Evolutionary conservation across 176 grass and related monocot genomes (phyloP).

Genomic region (Zoysia japonica): DNA sequence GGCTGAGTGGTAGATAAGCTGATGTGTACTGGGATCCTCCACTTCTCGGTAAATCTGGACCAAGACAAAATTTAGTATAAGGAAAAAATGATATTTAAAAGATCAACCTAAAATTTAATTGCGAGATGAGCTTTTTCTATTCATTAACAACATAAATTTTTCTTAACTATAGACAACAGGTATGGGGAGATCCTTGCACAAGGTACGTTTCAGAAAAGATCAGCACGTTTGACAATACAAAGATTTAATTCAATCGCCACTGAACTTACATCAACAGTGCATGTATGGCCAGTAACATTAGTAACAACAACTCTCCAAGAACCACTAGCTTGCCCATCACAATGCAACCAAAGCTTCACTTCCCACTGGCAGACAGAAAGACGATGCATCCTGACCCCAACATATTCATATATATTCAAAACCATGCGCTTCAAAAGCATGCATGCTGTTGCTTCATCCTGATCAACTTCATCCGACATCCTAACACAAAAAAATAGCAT

Average conservation of each 20-base stretch:
- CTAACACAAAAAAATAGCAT: conserved; percentile 51
- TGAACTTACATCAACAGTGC: conserved; percentile 90
- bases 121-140: conserved; percentile 14
- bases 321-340: conserved; percentile 72
- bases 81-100: conserved; percentile 20
- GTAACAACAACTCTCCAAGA: conserved; percentile 95
- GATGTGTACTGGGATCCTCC: conserved; percentile 65
- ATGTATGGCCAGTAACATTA: conserved; percentile 95
- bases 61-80: conserved; percentile 15
- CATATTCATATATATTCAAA: conserved; percentile 88
- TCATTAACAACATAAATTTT: conserved; percentile 15
- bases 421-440: conserved; percentile 84
- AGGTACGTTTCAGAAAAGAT: background rate
- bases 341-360: conserved; percentile 87
- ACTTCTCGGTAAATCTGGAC: conserved; percentile 89
- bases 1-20: conserved; percentile 74
- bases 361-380: conserved; percentile 98
- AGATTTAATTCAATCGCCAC: conserved; percentile 15
- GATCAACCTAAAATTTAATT: background rate
- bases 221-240: conserved; percentile 5
- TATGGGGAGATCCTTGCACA: conserved; percentile 1
- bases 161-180: background rate
- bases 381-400: conserved; percentile 93
- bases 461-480: conserved; percentile 53
- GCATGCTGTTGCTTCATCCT: conserved; percentile 65